These are phyloP conservation scores for Spiraea crenata DNA, from an alignment of 331 rosid genomes.

Conservation along the genomic window DNA sequence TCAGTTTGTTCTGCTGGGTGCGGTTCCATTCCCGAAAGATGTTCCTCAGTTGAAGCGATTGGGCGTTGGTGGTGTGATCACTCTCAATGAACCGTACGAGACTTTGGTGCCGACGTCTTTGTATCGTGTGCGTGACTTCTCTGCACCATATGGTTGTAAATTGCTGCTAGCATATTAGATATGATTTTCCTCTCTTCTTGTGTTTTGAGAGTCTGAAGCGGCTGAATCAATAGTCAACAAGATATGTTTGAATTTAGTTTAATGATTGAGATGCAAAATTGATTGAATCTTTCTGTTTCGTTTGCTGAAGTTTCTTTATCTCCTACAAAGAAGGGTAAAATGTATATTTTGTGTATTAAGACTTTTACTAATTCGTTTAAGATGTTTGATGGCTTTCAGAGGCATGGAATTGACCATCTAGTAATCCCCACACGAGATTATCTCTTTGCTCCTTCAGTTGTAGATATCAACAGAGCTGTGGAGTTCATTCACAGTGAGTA, in stretches of 20 bases:
- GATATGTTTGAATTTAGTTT: no score
- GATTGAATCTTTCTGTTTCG: no score
- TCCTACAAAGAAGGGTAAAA: no score
- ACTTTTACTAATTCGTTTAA: background rate
- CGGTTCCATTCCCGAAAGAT: slow-evolving; percentile 93
- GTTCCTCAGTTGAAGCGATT: slow-evolving; percentile 87
- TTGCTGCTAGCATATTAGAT: slow-evolving; percentile 5
- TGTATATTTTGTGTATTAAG: no score
- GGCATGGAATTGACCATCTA: slow-evolving; percentile 86
- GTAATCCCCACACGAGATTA: slow-evolving; percentile 95
- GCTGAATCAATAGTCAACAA: no score
- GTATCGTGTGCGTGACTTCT: slow-evolving; percentile 57
- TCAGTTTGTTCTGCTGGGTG: slow-evolving; percentile 82
- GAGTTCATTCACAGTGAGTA: slow-evolving; percentile 83
- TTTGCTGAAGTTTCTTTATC: no score
- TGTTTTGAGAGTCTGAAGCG: background rate
- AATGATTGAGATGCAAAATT: no score
- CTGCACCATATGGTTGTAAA: background rate
- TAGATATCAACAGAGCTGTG: slow-evolving; percentile 78
- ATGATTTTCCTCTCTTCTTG: background rate
- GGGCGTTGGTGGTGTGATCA: slow-evolving; percentile 95
- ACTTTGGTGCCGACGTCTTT: slow-evolving; percentile 84
- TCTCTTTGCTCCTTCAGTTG: slow-evolving; percentile 88
- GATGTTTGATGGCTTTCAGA: slow-evolving; percentile 47
- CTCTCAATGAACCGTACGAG: slow-evolving; percentile 89